Evolutionary conservation across 805 yeast genomes (phyloP), one percentile per base, ranked within the genome.

Genomic region (Candida patagonica): DNA sequence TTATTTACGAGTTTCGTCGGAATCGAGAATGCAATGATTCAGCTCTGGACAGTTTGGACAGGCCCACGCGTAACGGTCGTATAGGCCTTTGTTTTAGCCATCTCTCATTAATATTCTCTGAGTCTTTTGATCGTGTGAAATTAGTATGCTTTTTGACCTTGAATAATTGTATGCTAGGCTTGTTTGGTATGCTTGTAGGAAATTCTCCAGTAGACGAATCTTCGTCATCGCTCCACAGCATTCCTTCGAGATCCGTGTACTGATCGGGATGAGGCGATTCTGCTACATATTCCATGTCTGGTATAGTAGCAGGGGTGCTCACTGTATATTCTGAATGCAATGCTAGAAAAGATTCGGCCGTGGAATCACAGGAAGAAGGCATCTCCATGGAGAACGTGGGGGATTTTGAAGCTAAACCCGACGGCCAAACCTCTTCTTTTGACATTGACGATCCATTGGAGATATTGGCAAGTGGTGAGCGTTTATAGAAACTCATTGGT

Each of bases 21-120:
- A 35, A 25, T n/a, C 20, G 10, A 9, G 23, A 3, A 26, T 37
- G 40, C 4, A 37, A 20, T 7, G 40, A 29, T 3, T 37, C 40
- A 9, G 30, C 21, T 29, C 26, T 26, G 16, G 23, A 12, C 25
- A 27, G 35, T 29, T 42, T 35, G 26, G 38, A 38, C 35, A 42
- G 24, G n/a, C 46, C 43, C 19, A 37, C 34, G 13, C 34, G 30
- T 12, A 27, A 29, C 19, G 15, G 31, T 9, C 9, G 16, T n/a
- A 20, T 17, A 4, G 19, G 20, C 17, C 20, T 8, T 15, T 20
- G 31, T 10, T 29, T 29, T 15, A 29, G 31, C 31, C 31, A 29
- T 10, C 15, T 20, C 4, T 9, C 19, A 4, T 20, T 20, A 12
- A 4, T 29, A 4, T 12, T 9, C 9, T n/a, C 10, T 4, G 13